Base-by-base conservation (phyloP, 2,329 filamentous ascomycete species). In the Neobulgaria alba region DNA sequence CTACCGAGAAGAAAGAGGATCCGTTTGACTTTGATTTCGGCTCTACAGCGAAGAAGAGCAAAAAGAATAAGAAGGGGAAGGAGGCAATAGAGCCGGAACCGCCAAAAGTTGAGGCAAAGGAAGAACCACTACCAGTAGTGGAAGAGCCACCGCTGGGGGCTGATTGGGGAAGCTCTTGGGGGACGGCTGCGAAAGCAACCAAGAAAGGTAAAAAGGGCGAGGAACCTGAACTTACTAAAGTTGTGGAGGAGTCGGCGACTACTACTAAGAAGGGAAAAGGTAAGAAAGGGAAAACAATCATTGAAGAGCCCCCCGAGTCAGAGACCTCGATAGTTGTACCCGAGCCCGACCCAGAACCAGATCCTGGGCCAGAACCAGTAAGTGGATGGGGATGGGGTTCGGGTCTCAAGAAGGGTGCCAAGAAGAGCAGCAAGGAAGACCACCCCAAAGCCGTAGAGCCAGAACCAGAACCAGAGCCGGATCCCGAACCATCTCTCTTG, bases 1-100 rank as follows among this genome's bases (percentile, higher is more conserved):
- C 47, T 9, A 38, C 37, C 15, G 61, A 60, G 41, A 57, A 58
- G 32, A 64, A 65, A 30, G 45, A 53, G 4, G 64, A 66, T 23
- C 59, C 63, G 36, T 61, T 59, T 30, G 52, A 53, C 16, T 63
- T 67, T 42, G 46, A 57, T 14, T 49, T 53, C 45, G 23, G 51
- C 26, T 31, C 43, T 15, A 26, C 33, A 2, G 42, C 57, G 30
- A 73, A 68, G 48, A 70, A 67, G 38, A 63, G 64, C 20, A 66
- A 67, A 49, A 71, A 69, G 47, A 70, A 72, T 45, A 67, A 72
- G 46, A 67, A 59, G 33, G 51, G 48, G 4, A 55, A 57, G 42
- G 53, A 59, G 43, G 47, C 48, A 10, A 38, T 45, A 8, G 55
- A 57, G 14, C 55, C 56, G 9, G 59, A 61, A 20, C 48, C 56